Percentiles rank a stretch among this genome's conserved stretches.
Conservation (phyloP, 78 protist species). For the Pigoraptor vietnamica region DNA sequence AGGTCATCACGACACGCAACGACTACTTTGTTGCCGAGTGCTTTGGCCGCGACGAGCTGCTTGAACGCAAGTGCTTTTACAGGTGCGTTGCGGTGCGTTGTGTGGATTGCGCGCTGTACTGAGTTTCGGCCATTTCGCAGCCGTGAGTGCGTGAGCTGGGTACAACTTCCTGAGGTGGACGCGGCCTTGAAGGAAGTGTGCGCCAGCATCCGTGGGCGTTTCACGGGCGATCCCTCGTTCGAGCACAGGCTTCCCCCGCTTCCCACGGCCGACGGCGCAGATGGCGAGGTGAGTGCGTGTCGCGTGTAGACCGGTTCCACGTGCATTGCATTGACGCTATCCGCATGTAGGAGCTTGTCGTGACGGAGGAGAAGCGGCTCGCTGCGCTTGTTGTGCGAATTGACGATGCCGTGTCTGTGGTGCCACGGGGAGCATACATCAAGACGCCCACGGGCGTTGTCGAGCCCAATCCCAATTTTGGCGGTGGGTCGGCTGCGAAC, state of each 20-base stretch:
- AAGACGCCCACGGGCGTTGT: background rate
- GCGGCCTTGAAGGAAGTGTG: background rate
- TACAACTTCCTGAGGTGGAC: slow-evolving; percentile 2
- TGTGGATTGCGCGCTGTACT: no score
- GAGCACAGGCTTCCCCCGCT: background rate
- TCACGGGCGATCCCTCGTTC: slow-evolving; percentile 2
- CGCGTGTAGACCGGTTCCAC: background rate
- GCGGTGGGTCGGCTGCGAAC: background rate
- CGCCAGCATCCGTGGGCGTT: background rate
- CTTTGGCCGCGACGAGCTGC: background rate
- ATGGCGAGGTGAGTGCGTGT: background rate
- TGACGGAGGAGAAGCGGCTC: slow-evolving; percentile 20
- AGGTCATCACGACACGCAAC: background rate
- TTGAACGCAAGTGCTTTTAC: background rate
- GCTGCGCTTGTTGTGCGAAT: background rate
- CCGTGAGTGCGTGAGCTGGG: background rate
- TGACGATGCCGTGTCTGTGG: background rate
- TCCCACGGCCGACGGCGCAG: background rate
- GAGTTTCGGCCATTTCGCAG: no score
- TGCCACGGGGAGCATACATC: slow-evolving; percentile 13
- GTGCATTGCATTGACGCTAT: background rate
- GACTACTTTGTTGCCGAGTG: slow-evolving; percentile 12
- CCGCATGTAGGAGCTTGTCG: background rate
- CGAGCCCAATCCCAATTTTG: background rate
- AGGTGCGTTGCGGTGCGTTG: background rate